Conservation (phyloP, 2,329 filamentous ascomycete species). For the Hymenoscyphus albidus region DNA sequence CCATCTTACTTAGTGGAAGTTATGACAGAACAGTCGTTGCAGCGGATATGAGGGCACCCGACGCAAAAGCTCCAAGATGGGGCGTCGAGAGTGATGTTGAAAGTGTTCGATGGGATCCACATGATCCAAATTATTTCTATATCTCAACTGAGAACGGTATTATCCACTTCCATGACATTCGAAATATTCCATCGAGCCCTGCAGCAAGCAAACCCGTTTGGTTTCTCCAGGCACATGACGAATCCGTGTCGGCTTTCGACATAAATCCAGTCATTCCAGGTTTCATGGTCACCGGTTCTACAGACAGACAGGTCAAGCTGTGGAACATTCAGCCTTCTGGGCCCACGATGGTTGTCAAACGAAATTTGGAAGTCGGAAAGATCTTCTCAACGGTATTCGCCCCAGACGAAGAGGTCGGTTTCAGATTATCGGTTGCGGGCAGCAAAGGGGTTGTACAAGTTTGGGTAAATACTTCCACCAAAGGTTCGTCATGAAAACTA, state of each 20-base stretch:
- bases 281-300: slow-evolving; percentile 88
- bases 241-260: slow-evolving; percentile 87
- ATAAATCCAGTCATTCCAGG: slow-evolving; percentile 87
- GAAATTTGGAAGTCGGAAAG: slow-evolving; percentile 90
- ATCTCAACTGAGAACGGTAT: slow-evolving; percentile 89
- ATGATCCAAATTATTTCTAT: slow-evolving; percentile 90
- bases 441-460: slow-evolving; percentile 91
- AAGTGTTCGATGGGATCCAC: slow-evolving; percentile 86
- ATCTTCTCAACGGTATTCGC: slow-evolving; percentile 90
- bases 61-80: slow-evolving; percentile 78
- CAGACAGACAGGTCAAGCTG: slow-evolving; percentile 91
- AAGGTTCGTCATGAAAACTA: neutral
- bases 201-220: slow-evolving; percentile 79
- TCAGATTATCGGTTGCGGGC: slow-evolving; percentile 87
- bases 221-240: slow-evolving; percentile 93
- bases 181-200: slow-evolving; percentile 69
- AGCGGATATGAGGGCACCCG: slow-evolving; percentile 93
- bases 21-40: slow-evolving; percentile 93
- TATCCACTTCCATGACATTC: slow-evolving; percentile 86
- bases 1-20: slow-evolving; percentile 84
- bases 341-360: slow-evolving; percentile 84
- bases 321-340: slow-evolving; percentile 85
- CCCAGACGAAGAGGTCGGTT: slow-evolving; percentile 85
- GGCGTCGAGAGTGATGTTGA: slow-evolving; percentile 95
- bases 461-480: slow-evolving; percentile 61